These are phyloP conservation scores for Gorgonomyces haynaldii DNA, from an alignment of 192 early-diverging fungal species.

Conservation along the genomic window DNA sequence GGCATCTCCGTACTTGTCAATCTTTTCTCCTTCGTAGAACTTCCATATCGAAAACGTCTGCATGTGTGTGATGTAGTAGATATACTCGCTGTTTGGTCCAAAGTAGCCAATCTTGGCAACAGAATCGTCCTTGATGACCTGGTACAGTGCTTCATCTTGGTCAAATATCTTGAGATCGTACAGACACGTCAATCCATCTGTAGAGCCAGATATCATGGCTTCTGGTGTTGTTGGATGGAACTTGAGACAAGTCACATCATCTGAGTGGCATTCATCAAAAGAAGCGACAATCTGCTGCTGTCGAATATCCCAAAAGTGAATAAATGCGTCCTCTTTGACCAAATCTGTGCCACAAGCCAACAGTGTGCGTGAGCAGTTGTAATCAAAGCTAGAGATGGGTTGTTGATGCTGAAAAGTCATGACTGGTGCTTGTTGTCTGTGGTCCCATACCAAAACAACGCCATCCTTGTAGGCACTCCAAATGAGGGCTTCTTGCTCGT, in stretches of 20 bases:
- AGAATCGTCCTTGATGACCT: constrained; percentile 71
- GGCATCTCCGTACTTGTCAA: constrained; percentile 67
- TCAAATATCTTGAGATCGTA: constrained; percentile 59
- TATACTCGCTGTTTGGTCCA: constrained; percentile 77
- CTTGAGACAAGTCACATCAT: constrained; percentile 38
- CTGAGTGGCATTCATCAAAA: constrained; percentile 31
- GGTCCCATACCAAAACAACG: constrained; percentile 17
- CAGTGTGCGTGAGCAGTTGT: constrained; percentile 16
- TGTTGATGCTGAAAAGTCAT: constrained; percentile 4
- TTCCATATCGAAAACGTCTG: constrained; percentile 82
- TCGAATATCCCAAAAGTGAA: constrained; percentile 25
- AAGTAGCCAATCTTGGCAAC: constrained; percentile 84
- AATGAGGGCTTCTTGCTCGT: constrained; percentile 5
- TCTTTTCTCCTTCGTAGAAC: constrained; percentile 29
- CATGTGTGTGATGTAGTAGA: constrained; percentile 79
- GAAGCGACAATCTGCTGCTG: not conserved
- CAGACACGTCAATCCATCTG: constrained; percentile 53
- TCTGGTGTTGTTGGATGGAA: constrained; percentile 32
- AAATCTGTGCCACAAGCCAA: constrained; percentile 30
- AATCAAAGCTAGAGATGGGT: constrained; percentile 22
- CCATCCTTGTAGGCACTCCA: constrained; percentile 13
- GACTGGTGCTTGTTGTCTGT: constrained; percentile 5
- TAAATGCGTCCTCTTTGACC: constrained; percentile 23
- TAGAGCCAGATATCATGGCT: constrained; percentile 31
- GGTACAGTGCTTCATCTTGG: constrained; percentile 80